phyloP scores from a whole-genome alignment of 2,329 filamentous ascomycete species.

The Emydomyces testavorans region DNA sequence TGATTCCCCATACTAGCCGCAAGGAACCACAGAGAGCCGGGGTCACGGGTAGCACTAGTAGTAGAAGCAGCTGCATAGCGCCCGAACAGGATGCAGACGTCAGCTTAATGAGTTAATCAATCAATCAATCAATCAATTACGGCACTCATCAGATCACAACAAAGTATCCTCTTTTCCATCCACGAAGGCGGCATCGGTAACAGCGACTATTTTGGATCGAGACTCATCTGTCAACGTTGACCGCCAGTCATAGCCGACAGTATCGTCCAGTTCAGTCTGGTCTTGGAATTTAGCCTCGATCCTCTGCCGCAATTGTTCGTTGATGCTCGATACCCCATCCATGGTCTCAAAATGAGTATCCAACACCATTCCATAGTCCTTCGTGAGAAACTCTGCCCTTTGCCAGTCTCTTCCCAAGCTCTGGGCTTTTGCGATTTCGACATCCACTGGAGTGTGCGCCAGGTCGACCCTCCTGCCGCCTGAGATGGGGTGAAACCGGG shows the following conservation, averaged over 20 bases:
- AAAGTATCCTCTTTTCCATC: too few relatives aligned
- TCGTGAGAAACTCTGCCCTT: not conserved
- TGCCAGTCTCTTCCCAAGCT: not conserved
- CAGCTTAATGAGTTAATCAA: too few relatives aligned
- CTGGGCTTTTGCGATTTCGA: not conserved
- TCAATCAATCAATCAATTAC: too few relatives aligned
- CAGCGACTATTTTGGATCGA: too few relatives aligned
- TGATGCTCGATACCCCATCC: not conserved
- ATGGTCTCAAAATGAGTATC: constrained; percentile 5
- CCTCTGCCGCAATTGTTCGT: not conserved
- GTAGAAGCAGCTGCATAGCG: too few relatives aligned
- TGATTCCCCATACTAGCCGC: too few relatives aligned
- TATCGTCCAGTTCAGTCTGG: not conserved
- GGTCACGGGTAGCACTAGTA: too few relatives aligned
- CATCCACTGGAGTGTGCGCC: too few relatives aligned
- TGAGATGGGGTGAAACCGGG: not conserved
- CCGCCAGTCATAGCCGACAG: not conserved
- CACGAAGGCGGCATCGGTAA: too few relatives aligned
- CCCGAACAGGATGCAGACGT: too few relatives aligned
- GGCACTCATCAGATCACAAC: too few relatives aligned
- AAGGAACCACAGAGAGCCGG: too few relatives aligned
- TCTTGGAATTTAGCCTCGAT: not conserved
- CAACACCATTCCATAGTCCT: not conserved
- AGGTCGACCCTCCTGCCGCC: not conserved
- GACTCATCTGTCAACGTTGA: not conserved